Conservation (phyloP, 352 stramenopile genomes). For the Aphanomyces stellatus region DNA sequence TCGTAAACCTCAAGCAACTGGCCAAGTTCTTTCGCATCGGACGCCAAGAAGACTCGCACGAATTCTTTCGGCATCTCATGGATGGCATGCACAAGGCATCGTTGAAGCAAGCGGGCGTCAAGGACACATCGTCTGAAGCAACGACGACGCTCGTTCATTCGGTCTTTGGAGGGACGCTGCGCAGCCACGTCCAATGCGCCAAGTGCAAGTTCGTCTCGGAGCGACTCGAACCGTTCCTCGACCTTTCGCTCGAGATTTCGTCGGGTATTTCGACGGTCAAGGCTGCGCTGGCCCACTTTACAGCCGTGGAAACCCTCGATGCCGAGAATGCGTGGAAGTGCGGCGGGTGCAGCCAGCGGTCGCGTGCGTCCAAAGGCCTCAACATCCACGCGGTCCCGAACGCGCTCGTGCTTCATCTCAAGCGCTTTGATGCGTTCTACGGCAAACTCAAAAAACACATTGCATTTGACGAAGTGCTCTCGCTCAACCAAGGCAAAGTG, state of each 20-base stretch:
- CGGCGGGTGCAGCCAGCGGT: conserved; percentile 61
- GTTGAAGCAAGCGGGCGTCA: conserved; percentile 56
- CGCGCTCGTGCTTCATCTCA: conserved; percentile 85
- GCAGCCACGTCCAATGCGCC: conserved; percentile 75
- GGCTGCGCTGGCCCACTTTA: conserved; percentile 74
- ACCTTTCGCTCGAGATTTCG: conserved; percentile 83
- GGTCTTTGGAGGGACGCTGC: conserved; percentile 78
- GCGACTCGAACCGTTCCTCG: conserved; percentile 77
- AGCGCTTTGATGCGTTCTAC: conserved; percentile 81
- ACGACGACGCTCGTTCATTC: conserved; percentile 75
- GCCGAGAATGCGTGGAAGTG: conserved; percentile 83
- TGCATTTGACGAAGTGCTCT: conserved; percentile 54
- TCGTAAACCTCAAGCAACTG: conserved; percentile 79
- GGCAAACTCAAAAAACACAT: conserved; percentile 87
- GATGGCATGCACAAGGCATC: conserved; percentile 79
- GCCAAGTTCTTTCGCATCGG: conserved; percentile 83
- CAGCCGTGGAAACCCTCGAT: conserved; percentile 73
- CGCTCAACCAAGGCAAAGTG: conserved; percentile 40
- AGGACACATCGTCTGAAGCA: conserved; percentile 42
- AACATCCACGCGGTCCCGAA: conserved; percentile 75
- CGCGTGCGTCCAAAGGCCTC: conserved; percentile 71
- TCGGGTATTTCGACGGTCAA: conserved; percentile 64
- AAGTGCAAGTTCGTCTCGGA: conserved; percentile 77
- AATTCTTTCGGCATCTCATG: conserved; percentile 85
- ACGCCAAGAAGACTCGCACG: conserved; percentile 86